Evolutionary conservation across 257 asterid genomes (phyloP).

Genomic region (Euphrasia confusa): DNA sequence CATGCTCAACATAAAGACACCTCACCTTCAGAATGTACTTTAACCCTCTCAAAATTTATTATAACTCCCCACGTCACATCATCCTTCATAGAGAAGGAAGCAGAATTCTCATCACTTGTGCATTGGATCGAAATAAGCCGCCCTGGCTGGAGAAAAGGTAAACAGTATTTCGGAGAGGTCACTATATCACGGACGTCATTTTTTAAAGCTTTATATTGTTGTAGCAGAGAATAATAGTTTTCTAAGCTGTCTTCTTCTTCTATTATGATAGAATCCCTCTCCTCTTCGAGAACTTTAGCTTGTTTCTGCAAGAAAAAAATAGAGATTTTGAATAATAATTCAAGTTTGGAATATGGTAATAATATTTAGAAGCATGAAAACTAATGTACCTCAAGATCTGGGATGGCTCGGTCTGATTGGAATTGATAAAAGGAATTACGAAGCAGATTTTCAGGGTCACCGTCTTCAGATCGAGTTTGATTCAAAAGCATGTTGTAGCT

Average conservation of each 20-base stretch:
- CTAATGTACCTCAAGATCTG: conserved; percentile 78
- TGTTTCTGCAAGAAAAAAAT: conserved; percentile 57
- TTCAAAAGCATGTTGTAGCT: conserved; percentile 96
- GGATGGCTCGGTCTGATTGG: conserved; percentile 92
- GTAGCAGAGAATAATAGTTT: conserved; percentile 71
- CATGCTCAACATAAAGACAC: conserved; percentile 15
- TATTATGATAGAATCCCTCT: conserved; percentile 75
- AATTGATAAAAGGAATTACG: conserved; percentile 93
- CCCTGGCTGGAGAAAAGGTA: conserved; percentile 95
- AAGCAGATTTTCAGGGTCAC: conserved; percentile 86
- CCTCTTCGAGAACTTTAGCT: conserved; percentile 67
- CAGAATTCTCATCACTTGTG: conserved; percentile 43
- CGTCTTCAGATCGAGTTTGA: conserved; percentile 94
- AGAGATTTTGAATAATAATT: conserved; percentile 19
- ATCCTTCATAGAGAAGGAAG: conserved; percentile 63
- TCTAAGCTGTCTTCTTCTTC: conserved; percentile 93
- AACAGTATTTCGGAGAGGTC: conserved; percentile 71
- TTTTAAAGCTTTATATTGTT: conserved; percentile 69
- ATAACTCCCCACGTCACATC: conserved; percentile 87
- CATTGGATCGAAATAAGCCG: conserved; percentile 74
- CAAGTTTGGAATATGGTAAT: conserved; percentile 15
- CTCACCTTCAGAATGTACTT: conserved; percentile 77
- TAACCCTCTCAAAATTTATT: conserved; percentile 76
- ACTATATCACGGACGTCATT: conserved; percentile 60
- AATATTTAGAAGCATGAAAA: conserved; percentile 10